Percentiles rank a stretch among this genome's conserved stretches.
Conservation (phyloP, 352 stramenopile species). For the Phytopythium sindhum region DNA sequence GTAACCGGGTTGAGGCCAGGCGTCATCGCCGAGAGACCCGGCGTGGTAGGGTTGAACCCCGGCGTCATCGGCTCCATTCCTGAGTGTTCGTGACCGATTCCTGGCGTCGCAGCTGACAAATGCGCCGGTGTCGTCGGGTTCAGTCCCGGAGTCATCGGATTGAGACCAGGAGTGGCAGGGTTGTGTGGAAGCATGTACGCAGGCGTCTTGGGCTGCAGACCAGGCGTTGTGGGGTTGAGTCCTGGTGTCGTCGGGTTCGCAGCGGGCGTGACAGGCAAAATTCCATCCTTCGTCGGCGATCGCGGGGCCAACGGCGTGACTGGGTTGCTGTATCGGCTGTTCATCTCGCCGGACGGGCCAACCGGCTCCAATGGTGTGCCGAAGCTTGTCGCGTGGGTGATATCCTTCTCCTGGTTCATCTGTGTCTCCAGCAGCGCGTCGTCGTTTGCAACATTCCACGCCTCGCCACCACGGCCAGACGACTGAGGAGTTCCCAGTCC, state of each 20-base stretch:
- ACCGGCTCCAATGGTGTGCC: slow-evolving; percentile 77
- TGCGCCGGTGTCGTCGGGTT: slow-evolving; percentile 72
- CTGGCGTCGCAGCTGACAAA: slow-evolving; percentile 67
- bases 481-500: slow-evolving; percentile 73
- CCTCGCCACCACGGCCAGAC: slow-evolving; percentile 53
- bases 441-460: slow-evolving; percentile 87
- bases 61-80: slow-evolving; percentile 87
- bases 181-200: slow-evolving; percentile 79
- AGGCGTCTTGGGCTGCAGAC: slow-evolving; percentile 69
- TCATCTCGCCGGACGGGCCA: slow-evolving; percentile 62
- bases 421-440: slow-evolving; percentile 82
- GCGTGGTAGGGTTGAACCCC: slow-evolving; percentile 84
- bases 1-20: slow-evolving; percentile 79
- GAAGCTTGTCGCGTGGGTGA: slow-evolving; percentile 86
- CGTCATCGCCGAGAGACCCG: slow-evolving; percentile 75
- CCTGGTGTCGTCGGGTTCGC: slow-evolving; percentile 73
- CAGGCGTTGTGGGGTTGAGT: slow-evolving; percentile 79
- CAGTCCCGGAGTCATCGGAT: slow-evolving; percentile 75
- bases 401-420: slow-evolving; percentile 89
- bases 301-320: slow-evolving; percentile 52
- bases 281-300: slow-evolving; percentile 60
- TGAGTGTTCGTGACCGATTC: slow-evolving; percentile 61
- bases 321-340: slow-evolving; percentile 48
- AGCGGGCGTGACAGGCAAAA: slow-evolving; percentile 66
- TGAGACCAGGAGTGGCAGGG: slow-evolving; percentile 74